Base-by-base conservation (phyloP, 75 land plant species). In the Larix kaempferi region DNA sequence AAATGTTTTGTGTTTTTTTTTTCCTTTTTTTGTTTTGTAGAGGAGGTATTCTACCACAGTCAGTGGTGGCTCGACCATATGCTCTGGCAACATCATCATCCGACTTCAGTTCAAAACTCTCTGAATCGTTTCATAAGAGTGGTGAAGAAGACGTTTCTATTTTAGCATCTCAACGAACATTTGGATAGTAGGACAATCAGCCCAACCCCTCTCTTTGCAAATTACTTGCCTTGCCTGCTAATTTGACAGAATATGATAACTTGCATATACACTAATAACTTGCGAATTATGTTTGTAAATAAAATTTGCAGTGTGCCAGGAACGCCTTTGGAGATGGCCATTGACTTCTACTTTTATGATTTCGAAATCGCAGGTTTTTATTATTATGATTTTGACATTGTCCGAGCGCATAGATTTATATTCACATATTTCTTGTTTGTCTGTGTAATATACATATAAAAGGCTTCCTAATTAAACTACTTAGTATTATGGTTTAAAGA, bases 251-350 rank as follows among this genome's bases (percentile, higher is more conserved):
- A n/a, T n/a, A n/a, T n/a, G n/a, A n/a, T 29, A 29, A 29, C 33
- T 29, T 29, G 33, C 33, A 29, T 29, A 29, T 29, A 29, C 0
- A 29, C 33, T 29, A 29, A 29, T 29, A 29, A 29, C 33, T 0
- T 29, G 33, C 33, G 0, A 29, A 29, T 29, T 29, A 29, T 29
- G 33, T 29, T 29, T 29, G 1, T 0, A 29, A 29, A 29, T 29
- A 0, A 29, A 29, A 29, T 29, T 29, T 29, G 62, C 79, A 87
- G 89, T 17, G 82, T 89, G 5, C 93, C 92, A 0, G 22, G 6
- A 7, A 77, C 84, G 0, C 93, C 94, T 3, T 59, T 90, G 75
- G 90, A 90, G 72, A 92, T 90, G 94, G 85, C 55, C 13, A 52
- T 90, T 1, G 92, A 92, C 39, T 90, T 78, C 71, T 81, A 63